Base-by-base conservation (phyloP, 495 filamentous ascomycete species). In the Alectoria sarmentosa region DNA sequence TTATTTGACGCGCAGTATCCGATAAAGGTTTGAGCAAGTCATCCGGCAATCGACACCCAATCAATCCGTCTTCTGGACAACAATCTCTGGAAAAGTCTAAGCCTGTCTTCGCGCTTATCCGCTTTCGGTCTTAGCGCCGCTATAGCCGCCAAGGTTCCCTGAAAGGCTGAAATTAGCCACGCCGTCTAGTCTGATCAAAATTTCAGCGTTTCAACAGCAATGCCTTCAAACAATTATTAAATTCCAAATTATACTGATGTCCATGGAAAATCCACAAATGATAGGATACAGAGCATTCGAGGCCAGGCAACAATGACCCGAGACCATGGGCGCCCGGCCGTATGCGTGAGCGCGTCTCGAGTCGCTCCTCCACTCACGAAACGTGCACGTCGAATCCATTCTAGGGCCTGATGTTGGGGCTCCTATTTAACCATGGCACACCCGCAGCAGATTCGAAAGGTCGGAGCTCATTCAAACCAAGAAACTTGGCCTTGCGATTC, bases 401-500 rank as follows among this genome's bases (percentile, higher is more conserved):
- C n/a, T 15, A 15, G 3, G 2, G 52, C 3, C 17, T 34, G 21
- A 34, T 7, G 28, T 55, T 55, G 30, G 52, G 17, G 1, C 28
- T 32, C 1, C 52, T 55, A 55, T 48, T 54, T 52, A 54, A 34
- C 21, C 28, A 55, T 55, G 52, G 52, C 52, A 4, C 21, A 7
- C n/a, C 52, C n/a, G 21, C 52, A 19, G 28, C 52, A 55, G 0
- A 4, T 5, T 55, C 15, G 30, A 34, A 55, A 32, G 28, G 52
- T 55, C 52, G 52, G 52, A 55, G 52, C 52, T 55, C 52, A 34
- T 30, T 34, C 52, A 34, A 55, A 55, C 21, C 52, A 55, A 55
- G 52, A 55, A 55, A 55, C 30, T 55, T 2, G 52, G 52, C 52
- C 52, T 55, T 34, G 26, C 52, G 28, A 54, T 54, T 17, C 26